These are phyloP conservation scores for Trypethelium eluteriae DNA, from an alignment of 495 filamentous ascomycete genomes.

Conservation along the genomic window DNA sequence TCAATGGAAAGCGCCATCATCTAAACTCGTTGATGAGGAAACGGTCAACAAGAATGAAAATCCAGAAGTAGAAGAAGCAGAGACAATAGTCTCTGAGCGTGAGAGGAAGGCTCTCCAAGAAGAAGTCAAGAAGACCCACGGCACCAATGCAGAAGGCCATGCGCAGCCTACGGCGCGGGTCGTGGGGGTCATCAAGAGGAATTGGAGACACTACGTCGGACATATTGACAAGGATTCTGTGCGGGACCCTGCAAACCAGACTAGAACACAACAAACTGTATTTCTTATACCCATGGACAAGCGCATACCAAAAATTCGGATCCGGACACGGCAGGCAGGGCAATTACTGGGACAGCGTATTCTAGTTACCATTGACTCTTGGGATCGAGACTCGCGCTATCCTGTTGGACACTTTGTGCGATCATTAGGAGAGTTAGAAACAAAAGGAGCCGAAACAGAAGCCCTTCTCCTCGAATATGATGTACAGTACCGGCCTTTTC, in stretches of 20 bases:
- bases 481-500: conserved; percentile 95
- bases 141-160: conserved; percentile 64
- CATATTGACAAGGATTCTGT: conserved; percentile 85
- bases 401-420: conserved; percentile 90
- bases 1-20: conserved; percentile 93
- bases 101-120: conserved; percentile 82
- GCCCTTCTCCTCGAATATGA: conserved; percentile 90
- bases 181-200: conserved; percentile 85
- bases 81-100: conserved; percentile 70
- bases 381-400: conserved; percentile 87
- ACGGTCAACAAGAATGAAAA: conserved; percentile 88
- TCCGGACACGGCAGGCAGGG: conserved; percentile 80
- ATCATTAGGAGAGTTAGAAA: conserved; percentile 85
- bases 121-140: conserved; percentile 79
- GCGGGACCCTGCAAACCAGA: conserved; percentile 58
- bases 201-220: conserved; percentile 96
- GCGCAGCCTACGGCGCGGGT: conserved; percentile 88
- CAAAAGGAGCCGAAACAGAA: conserved; percentile 92
- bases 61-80: conserved; percentile 67
- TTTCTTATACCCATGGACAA: conserved; percentile 98
- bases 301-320: conserved; percentile 86
- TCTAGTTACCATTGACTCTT: conserved; percentile 89
- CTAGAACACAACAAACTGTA: conserved; percentile 78
- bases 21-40: conserved; percentile 93
- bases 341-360: conserved; percentile 86